Evolutionary conservation across 306 rosid species (phyloP).

Genomic region (Cyamopsis tetragonoloba): DNA sequence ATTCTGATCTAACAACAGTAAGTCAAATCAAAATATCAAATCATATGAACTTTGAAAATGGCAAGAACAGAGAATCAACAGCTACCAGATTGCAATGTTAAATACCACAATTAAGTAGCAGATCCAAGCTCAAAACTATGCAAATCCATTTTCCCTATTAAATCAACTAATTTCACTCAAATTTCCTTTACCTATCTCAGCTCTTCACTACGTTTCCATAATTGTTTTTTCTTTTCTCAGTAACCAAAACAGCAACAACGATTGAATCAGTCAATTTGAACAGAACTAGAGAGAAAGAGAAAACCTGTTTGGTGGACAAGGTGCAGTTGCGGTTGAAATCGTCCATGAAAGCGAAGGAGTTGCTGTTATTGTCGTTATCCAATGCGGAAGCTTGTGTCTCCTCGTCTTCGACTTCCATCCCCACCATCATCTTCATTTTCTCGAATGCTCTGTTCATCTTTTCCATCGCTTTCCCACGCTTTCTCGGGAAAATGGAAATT

Average conservation of each 20-base stretch:
- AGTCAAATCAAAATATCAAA: constrained; percentile 9
- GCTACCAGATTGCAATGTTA: neutral
- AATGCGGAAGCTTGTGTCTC: constrained; percentile 43
- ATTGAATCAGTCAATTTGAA: neutral
- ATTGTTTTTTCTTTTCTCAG: neutral
- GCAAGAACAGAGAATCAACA: neutral
- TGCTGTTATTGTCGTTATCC: constrained; percentile 17
- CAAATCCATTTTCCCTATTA: neutral
- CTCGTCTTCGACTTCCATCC: constrained; percentile 72
- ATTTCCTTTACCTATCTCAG: neutral
- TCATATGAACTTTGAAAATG: neutral
- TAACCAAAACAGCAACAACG: neutral
- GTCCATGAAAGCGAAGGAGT: constrained; percentile 60
- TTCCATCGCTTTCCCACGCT: constrained; percentile 50
- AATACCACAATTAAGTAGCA: constrained; percentile 4
- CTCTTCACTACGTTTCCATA: neutral
- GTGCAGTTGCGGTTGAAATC: constrained; percentile 87
- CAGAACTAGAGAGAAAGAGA: neutral
- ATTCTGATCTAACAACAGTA: neutral
- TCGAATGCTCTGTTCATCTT: constrained; percentile 73
- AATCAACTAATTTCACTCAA: neutral
- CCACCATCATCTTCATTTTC: constrained; percentile 80
- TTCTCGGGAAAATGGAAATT: constrained; percentile 32
- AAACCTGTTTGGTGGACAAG: constrained; percentile 78
- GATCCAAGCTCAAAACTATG: constrained; percentile 4